These are phyloP conservation scores for Macrolepiota dolichaula DNA, from an alignment of 768 basidiomycete genomes.

Conservation along the genomic window DNA sequence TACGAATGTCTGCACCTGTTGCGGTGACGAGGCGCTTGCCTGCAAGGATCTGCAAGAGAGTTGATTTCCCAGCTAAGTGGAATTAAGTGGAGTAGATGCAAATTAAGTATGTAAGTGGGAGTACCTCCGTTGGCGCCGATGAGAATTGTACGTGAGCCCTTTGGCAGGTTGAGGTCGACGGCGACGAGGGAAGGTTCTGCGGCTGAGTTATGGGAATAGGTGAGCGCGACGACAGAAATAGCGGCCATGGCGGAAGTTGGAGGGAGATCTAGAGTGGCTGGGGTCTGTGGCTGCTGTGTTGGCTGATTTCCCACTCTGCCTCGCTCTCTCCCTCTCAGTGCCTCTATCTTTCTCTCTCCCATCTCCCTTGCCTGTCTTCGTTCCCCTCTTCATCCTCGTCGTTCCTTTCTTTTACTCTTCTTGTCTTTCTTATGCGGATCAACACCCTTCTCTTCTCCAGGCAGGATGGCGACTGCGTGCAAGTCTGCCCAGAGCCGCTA, in stretches of 20 bases:
- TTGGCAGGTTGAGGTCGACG: constrained; percentile 63
- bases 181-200: constrained; percentile 54
- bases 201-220: constrained; percentile 50
- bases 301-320: constrained; percentile 13
- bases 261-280: background rate
- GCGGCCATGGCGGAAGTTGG: constrained; percentile 16
- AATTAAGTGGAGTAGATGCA: constrained; percentile 13
- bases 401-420: constrained; percentile 13
- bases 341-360: constrained; percentile 18
- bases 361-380: constrained; percentile 10
- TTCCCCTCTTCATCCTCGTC: constrained; percentile 14
- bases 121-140: constrained; percentile 93
- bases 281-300: background rate
- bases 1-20: constrained; percentile 51
- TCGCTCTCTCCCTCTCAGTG: constrained; percentile 5
- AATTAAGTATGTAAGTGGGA: constrained; percentile 18
- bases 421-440: constrained; percentile 18
- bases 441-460: constrained; percentile 34
- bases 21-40: constrained; percentile 78
- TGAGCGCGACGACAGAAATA: constrained; percentile 48
- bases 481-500: constrained; percentile 43
- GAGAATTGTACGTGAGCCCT: constrained; percentile 80
- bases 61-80: constrained; percentile 85
- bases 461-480: constrained; percentile 38
- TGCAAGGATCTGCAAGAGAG: constrained; percentile 88